phyloP scores from a whole-genome alignment of 208 protist species.

The Crithidia mellificae region DNA sequence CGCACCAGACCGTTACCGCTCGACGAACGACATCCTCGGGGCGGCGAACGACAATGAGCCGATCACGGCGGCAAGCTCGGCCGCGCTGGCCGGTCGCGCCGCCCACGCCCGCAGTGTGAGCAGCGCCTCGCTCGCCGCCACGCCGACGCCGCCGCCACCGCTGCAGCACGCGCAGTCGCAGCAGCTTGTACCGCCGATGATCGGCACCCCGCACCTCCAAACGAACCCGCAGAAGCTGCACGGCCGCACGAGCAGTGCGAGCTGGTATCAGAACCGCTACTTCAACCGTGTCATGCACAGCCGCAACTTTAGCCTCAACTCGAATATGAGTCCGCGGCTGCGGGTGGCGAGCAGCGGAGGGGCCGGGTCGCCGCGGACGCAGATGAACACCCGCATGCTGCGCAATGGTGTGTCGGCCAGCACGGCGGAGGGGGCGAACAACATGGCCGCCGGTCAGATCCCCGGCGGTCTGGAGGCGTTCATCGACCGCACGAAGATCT shows the following conservation, averaged over 20 bases:
- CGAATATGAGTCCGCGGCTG: background rate
- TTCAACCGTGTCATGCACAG: conserved; percentile 38
- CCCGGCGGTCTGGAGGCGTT: conserved; percentile 27
- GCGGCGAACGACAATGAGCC: conserved; percentile 1
- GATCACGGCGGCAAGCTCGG: conserved; percentile 3
- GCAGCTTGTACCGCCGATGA: no score
- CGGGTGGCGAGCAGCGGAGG: background rate
- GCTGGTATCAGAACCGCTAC: conserved; percentile 62
- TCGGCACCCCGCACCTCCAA: background rate
- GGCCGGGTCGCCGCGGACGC: background rate
- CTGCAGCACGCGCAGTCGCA: no score
- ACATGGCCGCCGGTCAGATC: background rate
- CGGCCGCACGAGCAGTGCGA: conserved; percentile 58
- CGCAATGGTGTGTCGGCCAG: conserved; percentile 14
- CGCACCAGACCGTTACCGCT: background rate
- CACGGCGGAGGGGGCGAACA: background rate
- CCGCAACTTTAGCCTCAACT: conserved; percentile 22
- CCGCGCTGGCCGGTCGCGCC: background rate
- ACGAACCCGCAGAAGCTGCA: conserved; percentile 29
- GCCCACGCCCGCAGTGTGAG: conserved; percentile 15
- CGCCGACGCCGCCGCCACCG: background rate
- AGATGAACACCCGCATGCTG: background rate
- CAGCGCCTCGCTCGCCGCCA: background rate
- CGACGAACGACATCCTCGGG: background rate
- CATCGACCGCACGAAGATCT: conserved; percentile 73